Evolutionary conservation across 2,329 filamentous ascomycete species (phyloP), one percentile per base, ranked within the genome.

Genomic region (Trichoderma sp.): DNA sequence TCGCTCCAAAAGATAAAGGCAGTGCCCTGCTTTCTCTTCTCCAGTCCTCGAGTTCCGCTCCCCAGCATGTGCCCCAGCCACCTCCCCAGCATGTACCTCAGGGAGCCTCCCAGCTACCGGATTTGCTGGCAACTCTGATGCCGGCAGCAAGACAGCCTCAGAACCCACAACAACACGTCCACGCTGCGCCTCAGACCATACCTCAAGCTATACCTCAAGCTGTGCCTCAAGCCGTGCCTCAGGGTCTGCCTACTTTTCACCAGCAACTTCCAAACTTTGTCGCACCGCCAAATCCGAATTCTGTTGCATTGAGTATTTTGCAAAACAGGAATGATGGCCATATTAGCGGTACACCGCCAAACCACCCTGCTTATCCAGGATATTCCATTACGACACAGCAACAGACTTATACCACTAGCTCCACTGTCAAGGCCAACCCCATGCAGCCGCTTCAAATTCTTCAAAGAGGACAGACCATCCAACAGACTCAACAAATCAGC

Each of bases 91-190:
- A 72, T 32, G 18, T 72, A 18, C 58, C 71, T 71, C 75, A 75
- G 47, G 64, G 73, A 51, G 71, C 74, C 47, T 57, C 71, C 72
- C 79, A 78, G 70, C 77, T 80, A 73, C 85, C 84, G 56, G 84
- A 85, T 65, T 88, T 87, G 6, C 86, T 89, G 9, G 79, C 63
- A 15, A 21, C 66, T 11, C 69, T 63, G 21, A 60, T 39, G 15
- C 24, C 84, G 65, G 78, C 80, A 6, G 84, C 86, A 26, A 78
- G 85, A 32, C 85, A 87, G 77, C 88, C 90, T 15, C 83, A 82
- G 53, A 88, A 86, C 56, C 89, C 90, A 7, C 89, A 90, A 77
- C 85, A 87, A 71, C 86, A 87, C 65, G 83, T 86, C 15, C 78
- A 81, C 56, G 78, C 81, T 53, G 85, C 86, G 32, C 83, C 83